These are phyloP conservation scores for Ustilago trichophora DNA, from an alignment of 1,284 basidiomycete genomes.

Conservation along the genomic window DNA sequence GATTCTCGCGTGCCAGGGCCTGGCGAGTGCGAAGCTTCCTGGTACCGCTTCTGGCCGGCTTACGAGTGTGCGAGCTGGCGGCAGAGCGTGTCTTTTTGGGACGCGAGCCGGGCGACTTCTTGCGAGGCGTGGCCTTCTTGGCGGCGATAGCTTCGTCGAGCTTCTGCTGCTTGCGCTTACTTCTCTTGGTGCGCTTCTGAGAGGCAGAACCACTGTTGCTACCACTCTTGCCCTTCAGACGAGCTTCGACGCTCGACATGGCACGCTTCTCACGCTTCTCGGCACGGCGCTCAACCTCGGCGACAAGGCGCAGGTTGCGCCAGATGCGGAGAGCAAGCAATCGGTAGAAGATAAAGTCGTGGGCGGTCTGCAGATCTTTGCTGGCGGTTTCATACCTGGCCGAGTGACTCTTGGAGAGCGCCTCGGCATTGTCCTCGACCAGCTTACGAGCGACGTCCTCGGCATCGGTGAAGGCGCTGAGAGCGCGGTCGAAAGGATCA, in stretches of 20 bases:
- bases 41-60: constrained; percentile 55
- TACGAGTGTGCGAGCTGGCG: constrained; percentile 24
- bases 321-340: constrained; percentile 58
- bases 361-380: constrained; percentile 59
- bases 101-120: constrained; percentile 37
- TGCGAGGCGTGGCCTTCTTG: constrained; percentile 31
- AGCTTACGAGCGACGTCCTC: constrained; percentile 58
- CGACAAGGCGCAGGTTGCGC: constrained; percentile 56
- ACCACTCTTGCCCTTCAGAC: constrained; percentile 31
- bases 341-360: constrained; percentile 63
- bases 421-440: constrained; percentile 62
- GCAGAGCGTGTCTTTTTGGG: constrained; percentile 36
- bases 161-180: constrained; percentile 38
- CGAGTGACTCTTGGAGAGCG: constrained; percentile 62
- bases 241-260: constrained; percentile 37
- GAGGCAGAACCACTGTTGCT: constrained; percentile 2
- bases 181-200: constrained; percentile 24
- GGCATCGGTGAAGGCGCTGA: constrained; percentile 61
- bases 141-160: constrained; percentile 12
- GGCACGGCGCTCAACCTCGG: constrained; percentile 58
- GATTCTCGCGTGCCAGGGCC: constrained; percentile 24
- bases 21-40: constrained; percentile 33
- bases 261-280: constrained; percentile 58
- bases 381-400: constrained; percentile 62
- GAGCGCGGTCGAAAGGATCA: constrained; percentile 63